These are phyloP conservation scores for Dichotomocladium elegans DNA, from an alignment of 371 early-diverging fungal species.

Conservation along the genomic window DNA sequence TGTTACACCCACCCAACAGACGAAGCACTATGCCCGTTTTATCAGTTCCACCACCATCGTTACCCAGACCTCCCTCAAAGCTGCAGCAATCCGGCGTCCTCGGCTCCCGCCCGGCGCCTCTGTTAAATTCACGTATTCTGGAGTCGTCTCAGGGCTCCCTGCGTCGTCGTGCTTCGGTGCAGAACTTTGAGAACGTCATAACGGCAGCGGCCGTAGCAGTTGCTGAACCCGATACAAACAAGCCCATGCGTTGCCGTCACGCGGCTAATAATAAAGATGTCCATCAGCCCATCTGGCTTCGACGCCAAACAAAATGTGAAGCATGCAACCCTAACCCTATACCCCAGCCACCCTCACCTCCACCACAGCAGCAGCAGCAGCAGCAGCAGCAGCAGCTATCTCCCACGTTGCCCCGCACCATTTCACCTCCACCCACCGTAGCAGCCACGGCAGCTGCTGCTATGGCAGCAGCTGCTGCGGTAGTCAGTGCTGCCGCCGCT, in stretches of 20 bases:
- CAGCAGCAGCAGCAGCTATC: neutral
- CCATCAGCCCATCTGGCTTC: conserved; percentile 15
- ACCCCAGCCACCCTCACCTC: conserved; percentile 10
- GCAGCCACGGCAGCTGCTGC: conserved; percentile 4
- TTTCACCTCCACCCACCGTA: neutral
- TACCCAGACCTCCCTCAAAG: no score
- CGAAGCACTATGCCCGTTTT: no score
- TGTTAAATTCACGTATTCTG: no score
- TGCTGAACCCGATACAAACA: no score
- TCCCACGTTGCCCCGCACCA: neutral
- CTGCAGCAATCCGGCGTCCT: no score
- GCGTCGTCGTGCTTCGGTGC: neutral
- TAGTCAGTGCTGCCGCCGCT: conserved; percentile 7
- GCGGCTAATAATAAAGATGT: conserved; percentile 1
- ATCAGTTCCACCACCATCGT: no score
- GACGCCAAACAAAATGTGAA: conserved; percentile 16
- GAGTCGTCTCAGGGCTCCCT: no score
- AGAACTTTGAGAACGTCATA: conserved; percentile 1
- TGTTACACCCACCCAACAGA: no score
- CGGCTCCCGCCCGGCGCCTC: no score
- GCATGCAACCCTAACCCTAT: conserved; percentile 16
- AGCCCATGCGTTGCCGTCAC: no score
- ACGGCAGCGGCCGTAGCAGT: no score
- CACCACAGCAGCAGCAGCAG: conserved; percentile 2
- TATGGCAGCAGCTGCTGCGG: conserved; percentile 5